Conservation (phyloP, 768 basidiomycete genomes). For the Suillus fuscotomentosus region DNA sequence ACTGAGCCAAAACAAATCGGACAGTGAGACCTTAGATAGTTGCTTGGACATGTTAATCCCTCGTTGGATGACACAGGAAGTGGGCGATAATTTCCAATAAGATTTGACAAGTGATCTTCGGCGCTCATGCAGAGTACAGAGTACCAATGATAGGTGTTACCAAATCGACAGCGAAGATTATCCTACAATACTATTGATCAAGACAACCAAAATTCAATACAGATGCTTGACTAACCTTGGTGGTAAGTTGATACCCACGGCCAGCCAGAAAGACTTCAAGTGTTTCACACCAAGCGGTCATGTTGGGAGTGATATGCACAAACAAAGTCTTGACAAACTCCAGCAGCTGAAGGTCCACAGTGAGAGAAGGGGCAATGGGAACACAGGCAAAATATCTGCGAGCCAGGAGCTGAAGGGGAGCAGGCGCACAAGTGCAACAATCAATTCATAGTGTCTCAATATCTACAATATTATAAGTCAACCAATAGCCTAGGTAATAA, state of each 20-base stretch:
- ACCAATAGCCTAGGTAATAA: neutral
- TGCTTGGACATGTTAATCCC: neutral
- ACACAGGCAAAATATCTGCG: slow-evolving; percentile 27
- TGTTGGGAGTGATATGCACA: slow-evolving; percentile 25
- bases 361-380: slow-evolving; percentile 28
- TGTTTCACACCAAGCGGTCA: slow-evolving; percentile 26
- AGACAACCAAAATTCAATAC: neutral
- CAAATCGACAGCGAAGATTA: slow-evolving; percentile 20
- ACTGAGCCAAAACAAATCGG: slow-evolving; percentile 24
- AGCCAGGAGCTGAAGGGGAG: slow-evolving; percentile 23
- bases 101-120: slow-evolving; percentile 21
- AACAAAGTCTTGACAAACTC: slow-evolving; percentile 28
- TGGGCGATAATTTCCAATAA: slow-evolving; percentile 10
- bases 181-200: slow-evolving; percentile 15
- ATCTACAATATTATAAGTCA: neutral
- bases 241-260: slow-evolving; percentile 13
- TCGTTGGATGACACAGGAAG: neutral
- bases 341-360: slow-evolving; percentile 30
- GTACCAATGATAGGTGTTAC: slow-evolving; percentile 27
- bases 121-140: slow-evolving; percentile 12
- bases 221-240: neutral
- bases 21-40: slow-evolving; percentile 20
- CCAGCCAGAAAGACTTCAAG: slow-evolving; percentile 22
- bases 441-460: neutral
- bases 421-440: slow-evolving; percentile 7